Percentiles rank a stretch among this genome's conserved stretches.
phyloP scores from a whole-genome alignment of 257 asterid genomes.

The Anisodus acutangulus region DNA sequence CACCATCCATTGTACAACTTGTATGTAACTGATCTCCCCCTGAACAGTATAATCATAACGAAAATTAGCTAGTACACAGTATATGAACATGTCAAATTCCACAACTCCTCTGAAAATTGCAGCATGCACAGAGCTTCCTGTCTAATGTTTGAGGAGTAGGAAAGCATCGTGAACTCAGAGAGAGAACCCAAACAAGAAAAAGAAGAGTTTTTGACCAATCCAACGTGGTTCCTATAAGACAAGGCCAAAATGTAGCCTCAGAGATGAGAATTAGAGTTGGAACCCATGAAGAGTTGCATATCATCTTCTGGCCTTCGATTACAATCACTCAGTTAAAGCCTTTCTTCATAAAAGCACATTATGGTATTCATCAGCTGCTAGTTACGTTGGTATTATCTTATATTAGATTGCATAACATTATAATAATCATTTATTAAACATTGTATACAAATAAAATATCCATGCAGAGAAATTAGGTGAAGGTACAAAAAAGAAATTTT shows the following conservation, averaged over 20 bases:
- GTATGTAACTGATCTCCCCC: conserved; percentile 51
- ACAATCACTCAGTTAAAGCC: neutral
- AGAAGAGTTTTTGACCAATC: neutral
- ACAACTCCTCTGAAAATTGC: neutral
- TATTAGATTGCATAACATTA: neutral
- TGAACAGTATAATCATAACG: conserved; percentile 40
- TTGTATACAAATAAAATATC: neutral
- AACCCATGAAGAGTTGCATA: conserved; percentile 4
- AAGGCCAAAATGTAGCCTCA: conserved; percentile 8
- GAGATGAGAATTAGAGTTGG: conserved; percentile 5
- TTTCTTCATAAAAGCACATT: neutral
- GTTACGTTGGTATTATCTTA: neutral
- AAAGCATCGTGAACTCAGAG: neutral
- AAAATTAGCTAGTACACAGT: neutral
- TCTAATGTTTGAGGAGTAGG: neutral
- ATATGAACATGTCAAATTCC: conserved; percentile 17
- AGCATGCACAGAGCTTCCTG: neutral
- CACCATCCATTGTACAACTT: conserved; percentile 56
- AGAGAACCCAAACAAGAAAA: neutral
- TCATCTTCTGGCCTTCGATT: neutral
- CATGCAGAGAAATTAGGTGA: neutral
- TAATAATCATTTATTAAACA: neutral
- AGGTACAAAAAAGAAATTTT: neutral
- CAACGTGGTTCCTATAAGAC: neutral
- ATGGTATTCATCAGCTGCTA: conserved; percentile 3